Percentiles rank a stretch among this genome's conserved stretches.
These are phyloP conservation scores for Komagataella phaffii DNA, from an alignment of 805 yeast species.

Conservation along the genomic window DNA sequence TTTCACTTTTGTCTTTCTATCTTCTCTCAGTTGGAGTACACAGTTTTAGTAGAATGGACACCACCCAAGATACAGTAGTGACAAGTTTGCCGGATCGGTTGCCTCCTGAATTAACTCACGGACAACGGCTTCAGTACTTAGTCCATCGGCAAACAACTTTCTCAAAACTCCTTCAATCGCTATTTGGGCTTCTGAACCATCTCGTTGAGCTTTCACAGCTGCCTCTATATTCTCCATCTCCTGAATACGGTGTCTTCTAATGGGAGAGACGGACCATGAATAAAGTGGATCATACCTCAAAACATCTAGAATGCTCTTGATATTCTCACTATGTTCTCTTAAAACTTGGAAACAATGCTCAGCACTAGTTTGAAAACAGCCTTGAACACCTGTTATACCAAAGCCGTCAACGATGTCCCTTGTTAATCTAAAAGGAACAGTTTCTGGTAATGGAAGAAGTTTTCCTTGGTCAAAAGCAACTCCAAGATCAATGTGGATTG, in stretches of 20 bases:
- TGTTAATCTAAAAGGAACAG: conserved; percentile 86
- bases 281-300: conserved; percentile 87
- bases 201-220: conserved; percentile 15
- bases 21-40: background rate
- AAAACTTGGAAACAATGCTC: conserved; percentile 62
- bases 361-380: conserved; percentile 60
- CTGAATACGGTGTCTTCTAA: conserved; percentile 35
- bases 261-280: conserved; percentile 80
- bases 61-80: conserved; percentile 77
- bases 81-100: conserved; percentile 47
- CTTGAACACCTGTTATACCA: conserved; percentile 78
- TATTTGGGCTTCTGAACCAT: conserved; percentile 62
- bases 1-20: background rate
- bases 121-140: conserved; percentile 77
- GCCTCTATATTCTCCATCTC: background rate
- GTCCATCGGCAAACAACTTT: conserved; percentile 50
- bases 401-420: conserved; percentile 87
- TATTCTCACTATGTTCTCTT: conserved; percentile 50
- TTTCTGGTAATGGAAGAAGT: conserved; percentile 74
- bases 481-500: conserved; percentile 92
- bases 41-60: conserved; percentile 38
- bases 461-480: conserved; percentile 94
- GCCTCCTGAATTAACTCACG: conserved; percentile 75
- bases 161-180: conserved; percentile 64
- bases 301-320: conserved; percentile 73